Conservation (phyloP, 106 monocot species). For the Apostasia ramifera region DNA sequence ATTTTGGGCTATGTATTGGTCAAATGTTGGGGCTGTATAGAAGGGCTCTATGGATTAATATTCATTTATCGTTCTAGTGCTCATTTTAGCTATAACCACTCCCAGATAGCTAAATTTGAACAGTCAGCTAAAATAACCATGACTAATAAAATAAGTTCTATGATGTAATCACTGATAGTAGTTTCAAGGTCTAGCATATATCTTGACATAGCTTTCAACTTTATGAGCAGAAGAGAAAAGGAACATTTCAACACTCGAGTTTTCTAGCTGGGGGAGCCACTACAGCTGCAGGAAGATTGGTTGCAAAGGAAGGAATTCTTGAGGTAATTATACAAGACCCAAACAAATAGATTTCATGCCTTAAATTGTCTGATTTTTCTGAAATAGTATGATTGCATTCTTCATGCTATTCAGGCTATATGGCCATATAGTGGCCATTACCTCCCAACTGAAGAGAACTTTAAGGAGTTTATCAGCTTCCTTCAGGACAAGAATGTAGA, state of each 20-base stretch:
- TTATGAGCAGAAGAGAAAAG: conserved; percentile 71
- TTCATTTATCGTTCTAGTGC: background rate
- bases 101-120: too few relatives aligned
- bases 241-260: conserved; percentile 82
- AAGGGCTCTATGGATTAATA: background rate
- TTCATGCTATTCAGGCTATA: conserved; percentile 20
- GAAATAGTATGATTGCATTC: background rate
- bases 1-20: too few relatives aligned
- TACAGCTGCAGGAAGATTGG: conserved; percentile 75
- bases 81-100: background rate
- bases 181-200: background rate
- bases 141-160: background rate
- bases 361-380: background rate
- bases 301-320: conserved; percentile 40
- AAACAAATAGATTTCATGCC: background rate
- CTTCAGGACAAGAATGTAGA: conserved; percentile 57
- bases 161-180: background rate
- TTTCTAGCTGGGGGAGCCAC: conserved; percentile 87
- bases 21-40: too few relatives aligned
- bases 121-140: background rate
- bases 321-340: conserved; percentile 9
- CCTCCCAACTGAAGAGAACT: conserved; percentile 83
- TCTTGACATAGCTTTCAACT: background rate
- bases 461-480: conserved; percentile 70
- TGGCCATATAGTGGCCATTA: conserved; percentile 96